A percentile compares a stretch with the other conserved stretches of the same genome.
These are phyloP conservation scores for Lachancea waltii DNA, from an alignment of 805 yeast species.

Conservation along the genomic window DNA sequence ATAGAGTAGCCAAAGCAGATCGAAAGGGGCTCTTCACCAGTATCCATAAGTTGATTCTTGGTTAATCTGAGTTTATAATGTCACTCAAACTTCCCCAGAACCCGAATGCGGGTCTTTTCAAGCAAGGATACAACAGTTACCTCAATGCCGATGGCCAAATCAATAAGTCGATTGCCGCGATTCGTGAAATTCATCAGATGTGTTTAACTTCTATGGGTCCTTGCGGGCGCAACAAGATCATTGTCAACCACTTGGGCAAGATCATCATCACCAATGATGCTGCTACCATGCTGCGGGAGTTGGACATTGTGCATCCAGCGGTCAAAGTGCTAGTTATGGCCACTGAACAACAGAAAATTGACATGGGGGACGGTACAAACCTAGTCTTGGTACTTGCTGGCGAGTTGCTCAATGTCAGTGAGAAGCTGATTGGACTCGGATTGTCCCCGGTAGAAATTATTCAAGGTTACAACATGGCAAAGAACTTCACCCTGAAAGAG, in stretches of 20 bases:
- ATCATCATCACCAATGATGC: constrained; percentile 93
- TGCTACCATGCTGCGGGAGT: constrained; percentile 91
- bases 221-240: constrained; percentile 92
- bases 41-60: background rate
- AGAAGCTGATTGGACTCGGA: constrained; percentile 77
- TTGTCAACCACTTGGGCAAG: constrained; percentile 81
- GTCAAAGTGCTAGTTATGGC: constrained; percentile 95
- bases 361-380: constrained; percentile 96
- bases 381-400: constrained; percentile 90
- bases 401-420: constrained; percentile 80
- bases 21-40: background rate
- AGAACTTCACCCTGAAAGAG: constrained; percentile 60
- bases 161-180: constrained; percentile 85
- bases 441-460: constrained; percentile 86
- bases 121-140: constrained; percentile 87
- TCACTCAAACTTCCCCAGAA: constrained; percentile 87
- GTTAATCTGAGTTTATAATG: too few relatives aligned
- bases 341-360: constrained; percentile 91
- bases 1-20: background rate
- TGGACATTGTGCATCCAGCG: constrained; percentile 95
- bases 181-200: constrained; percentile 86
- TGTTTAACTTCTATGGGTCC: constrained; percentile 96
- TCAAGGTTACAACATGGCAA: constrained; percentile 90
- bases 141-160: constrained; percentile 92
- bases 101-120: constrained; percentile 89